Evolutionary conservation across 2,329 filamentous ascomycete genomes (phyloP).

Genomic region (Venturia pyrina): DNA sequence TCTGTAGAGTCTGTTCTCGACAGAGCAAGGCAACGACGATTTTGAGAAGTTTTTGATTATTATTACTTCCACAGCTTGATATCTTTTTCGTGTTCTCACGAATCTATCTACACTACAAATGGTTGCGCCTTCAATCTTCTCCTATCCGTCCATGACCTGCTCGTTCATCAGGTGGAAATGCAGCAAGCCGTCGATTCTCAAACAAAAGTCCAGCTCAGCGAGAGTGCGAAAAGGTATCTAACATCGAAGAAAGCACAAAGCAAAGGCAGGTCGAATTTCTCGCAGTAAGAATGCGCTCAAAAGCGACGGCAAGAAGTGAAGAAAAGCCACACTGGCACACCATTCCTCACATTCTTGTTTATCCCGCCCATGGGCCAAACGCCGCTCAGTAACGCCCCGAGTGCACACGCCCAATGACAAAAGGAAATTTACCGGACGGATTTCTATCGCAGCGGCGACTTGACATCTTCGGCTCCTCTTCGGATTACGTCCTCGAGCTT

Average conservation of each 20-base stretch:
- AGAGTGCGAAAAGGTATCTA: conserved; percentile 6
- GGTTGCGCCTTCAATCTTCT: not conserved
- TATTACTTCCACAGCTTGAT: too few relatives aligned
- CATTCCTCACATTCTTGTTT: not conserved
- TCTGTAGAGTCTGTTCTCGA: too few relatives aligned
- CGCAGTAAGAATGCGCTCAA: not conserved
- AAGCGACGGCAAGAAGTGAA: not conserved
- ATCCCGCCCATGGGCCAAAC: not conserved
- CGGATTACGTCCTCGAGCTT: conserved; percentile 63
- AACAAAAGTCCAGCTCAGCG: conserved; percentile 2
- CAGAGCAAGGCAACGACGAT: too few relatives aligned
- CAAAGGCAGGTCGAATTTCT: not conserved
- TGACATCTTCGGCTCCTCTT: conserved; percentile 64
- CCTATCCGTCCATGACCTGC: not conserved
- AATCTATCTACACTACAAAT: not conserved
- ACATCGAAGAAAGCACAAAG: not conserved
- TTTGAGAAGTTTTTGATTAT: too few relatives aligned
- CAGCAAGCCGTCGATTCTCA: not conserved
- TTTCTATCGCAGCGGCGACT: conserved; percentile 44
- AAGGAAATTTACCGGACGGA: not conserved
- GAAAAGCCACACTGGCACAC: not conserved
- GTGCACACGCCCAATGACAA: not conserved
- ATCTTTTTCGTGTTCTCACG: too few relatives aligned
- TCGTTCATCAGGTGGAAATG: not conserved
- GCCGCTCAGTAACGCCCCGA: not conserved